Evolutionary conservation across 331 rosid genomes (phyloP), one percentile per base, ranked within the genome.

Genomic region (Quercus phellos): DNA sequence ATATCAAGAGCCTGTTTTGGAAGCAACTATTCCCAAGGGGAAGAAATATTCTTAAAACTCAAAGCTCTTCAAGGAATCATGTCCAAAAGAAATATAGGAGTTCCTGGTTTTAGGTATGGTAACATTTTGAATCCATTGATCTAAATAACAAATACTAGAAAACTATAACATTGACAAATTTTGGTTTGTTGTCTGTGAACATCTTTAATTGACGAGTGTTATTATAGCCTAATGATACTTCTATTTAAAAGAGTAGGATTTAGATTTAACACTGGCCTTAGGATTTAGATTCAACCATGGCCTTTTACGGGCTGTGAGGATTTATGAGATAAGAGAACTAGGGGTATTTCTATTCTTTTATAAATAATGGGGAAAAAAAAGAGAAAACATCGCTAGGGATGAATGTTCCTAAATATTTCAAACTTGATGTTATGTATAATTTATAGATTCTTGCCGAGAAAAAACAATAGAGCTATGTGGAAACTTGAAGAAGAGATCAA

Each of bases 1-100:
- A 88, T 89, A 42, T 87, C 93, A 0, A 86, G 81, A 74, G 86
- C 95, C 19, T 93, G 91, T 74, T 88, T 93, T 74, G 97, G 94
- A 53, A 91, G 93, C 84, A 83, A 85, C 70, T 90, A 86, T 80
- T 66, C 67, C 1, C 80, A 88, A 72, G 98, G 94, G 27, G 84
- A 85, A 68, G 84, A 89, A 43, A 89, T 91, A 69, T 89, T 89
- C 85, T 66, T 78, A 70, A 92, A 82, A 79, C 87, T 92, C 22
- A 85, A 90, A 86, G 77, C 88, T 61, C 88, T 91, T 75, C 94
- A 89, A 80, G 68, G 30, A 12, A 19, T 84, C 77, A 35, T 93
- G 85, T 82, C 91, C 83, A 84, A 70, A 19, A 51, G 35, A 18
- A 11, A 19, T 73, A 66, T 60, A 22, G 94, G 98, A 59, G 54